phyloP scores from a whole-genome alignment of 352 stramenopile species.

The Phytophthora fragariae region DNA sequence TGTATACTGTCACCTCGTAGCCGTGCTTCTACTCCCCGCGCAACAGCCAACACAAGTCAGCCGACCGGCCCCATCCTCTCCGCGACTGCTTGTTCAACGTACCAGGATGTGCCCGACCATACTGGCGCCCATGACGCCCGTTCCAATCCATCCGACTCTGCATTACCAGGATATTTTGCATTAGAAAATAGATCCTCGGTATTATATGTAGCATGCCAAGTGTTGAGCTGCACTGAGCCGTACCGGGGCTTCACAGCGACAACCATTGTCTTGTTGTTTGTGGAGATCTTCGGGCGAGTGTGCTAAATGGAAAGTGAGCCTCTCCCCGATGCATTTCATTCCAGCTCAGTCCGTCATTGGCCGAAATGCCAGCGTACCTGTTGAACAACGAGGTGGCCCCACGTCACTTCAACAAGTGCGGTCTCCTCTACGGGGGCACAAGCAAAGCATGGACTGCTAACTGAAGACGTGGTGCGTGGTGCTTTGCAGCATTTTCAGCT shows the following conservation, averaged over 20 bases:
- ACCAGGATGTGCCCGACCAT: conserved; percentile 91
- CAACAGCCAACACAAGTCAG: not conserved
- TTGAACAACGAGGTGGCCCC: not conserved
- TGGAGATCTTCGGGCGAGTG: conserved; percentile 10
- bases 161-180: not conserved
- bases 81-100: conserved; percentile 22
- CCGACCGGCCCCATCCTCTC: not conserved
- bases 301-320: conserved; percentile 14
- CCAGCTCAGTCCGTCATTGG: conserved; percentile 28
- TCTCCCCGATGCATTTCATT: conserved; percentile 9
- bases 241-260: conserved; percentile 40
- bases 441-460: conserved; percentile 15
- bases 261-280: conserved; percentile 26
- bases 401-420: conserved; percentile 8
- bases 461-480: conserved; percentile 20
- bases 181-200: not conserved
- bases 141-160: conserved; percentile 88
- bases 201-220: not conserved
- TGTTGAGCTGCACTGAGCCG: not conserved
- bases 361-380: conserved; percentile 10
- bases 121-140: conserved; percentile 89
- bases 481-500: conserved; percentile 13
- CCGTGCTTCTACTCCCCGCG: conserved; percentile 66
- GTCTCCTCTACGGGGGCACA: not conserved
- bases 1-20: conserved; percentile 90